phyloP scores from a whole-genome alignment of 2,329 filamentous ascomycete genomes.

The Aspergillus costaricaensis region DNA sequence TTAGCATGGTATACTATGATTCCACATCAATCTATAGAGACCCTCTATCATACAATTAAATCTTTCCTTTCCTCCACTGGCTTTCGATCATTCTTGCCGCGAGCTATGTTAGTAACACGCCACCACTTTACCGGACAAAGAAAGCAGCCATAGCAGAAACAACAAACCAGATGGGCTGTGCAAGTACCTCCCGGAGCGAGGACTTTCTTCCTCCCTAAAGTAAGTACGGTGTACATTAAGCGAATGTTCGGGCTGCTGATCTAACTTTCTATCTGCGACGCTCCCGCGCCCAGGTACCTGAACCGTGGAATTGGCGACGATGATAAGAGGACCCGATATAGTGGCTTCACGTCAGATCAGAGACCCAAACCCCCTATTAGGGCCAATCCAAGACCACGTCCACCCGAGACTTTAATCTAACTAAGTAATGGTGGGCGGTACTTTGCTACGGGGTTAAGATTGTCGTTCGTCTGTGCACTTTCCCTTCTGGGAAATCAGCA shows the following conservation, averaged over 20 bases:
- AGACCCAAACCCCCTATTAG: neutral
- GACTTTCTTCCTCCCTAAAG: neutral
- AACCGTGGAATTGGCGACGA: constrained; percentile 1
- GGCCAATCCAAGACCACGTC: neutral
- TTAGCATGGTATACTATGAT: neutral
- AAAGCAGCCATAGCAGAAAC: neutral
- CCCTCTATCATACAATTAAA: neutral
- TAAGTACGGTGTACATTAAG: neutral
- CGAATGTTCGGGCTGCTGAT: neutral
- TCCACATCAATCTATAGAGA: neutral
- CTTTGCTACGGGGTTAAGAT: neutral
- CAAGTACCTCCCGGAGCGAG: neutral
- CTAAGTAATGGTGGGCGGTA: neutral
- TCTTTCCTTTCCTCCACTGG: neutral
- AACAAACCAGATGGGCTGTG: neutral
- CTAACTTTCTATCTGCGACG: neutral
- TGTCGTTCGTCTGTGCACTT: constrained; percentile 4
- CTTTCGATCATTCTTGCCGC: neutral
- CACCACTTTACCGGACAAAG: constrained; percentile 4
- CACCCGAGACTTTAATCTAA: constrained; percentile 2
- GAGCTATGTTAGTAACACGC: neutral
- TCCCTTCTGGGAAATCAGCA: neutral
- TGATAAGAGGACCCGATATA: constrained; percentile 4
- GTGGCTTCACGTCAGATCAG: constrained; percentile 6
- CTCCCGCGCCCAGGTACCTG: constrained; percentile 1